A percentile compares a stretch with the other conserved stretches of the same genome.
Evolutionary conservation across 768 basidiomycete genomes (phyloP).

Genomic region (Phlebiopsis gigantea): DNA sequence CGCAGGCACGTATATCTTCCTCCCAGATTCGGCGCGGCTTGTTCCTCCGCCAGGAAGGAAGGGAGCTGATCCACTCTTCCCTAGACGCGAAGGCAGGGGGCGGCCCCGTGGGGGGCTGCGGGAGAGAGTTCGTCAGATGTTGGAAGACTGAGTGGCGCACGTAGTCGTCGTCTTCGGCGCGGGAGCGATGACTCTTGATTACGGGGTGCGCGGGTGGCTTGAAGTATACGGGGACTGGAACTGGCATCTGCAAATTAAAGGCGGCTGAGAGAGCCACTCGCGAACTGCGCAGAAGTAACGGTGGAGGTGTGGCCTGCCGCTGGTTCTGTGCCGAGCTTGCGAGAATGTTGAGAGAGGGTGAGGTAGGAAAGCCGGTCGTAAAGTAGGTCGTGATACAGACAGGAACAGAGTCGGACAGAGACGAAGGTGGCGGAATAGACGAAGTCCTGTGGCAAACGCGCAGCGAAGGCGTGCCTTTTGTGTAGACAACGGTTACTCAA

Average conservation of each 20-base stretch:
- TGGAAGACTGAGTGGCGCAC: slow-evolving; percentile 42
- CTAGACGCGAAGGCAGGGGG: slow-evolving; percentile 62
- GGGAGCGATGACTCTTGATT: slow-evolving; percentile 44
- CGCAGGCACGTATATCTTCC: slow-evolving; percentile 36
- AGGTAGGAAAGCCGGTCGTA: slow-evolving; percentile 52
- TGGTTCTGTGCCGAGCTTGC: slow-evolving; percentile 32
- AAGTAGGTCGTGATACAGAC: slow-evolving; percentile 58
- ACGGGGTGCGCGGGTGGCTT: slow-evolving; percentile 60
- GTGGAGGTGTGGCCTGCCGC: slow-evolving; percentile 15
- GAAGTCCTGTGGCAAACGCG: slow-evolving; percentile 65
- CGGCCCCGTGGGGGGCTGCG: slow-evolving; percentile 53
- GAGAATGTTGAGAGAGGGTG: slow-evolving; percentile 33
- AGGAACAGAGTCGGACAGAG: slow-evolving; percentile 22
- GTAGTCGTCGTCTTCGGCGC: slow-evolving; percentile 34
- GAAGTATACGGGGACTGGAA: slow-evolving; percentile 65
- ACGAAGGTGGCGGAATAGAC: slow-evolving; percentile 26
- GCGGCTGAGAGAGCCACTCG: slow-evolving; percentile 36
- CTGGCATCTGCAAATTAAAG: slow-evolving; percentile 69
- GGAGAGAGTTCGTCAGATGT: slow-evolving; percentile 51
- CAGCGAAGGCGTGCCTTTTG: slow-evolving; percentile 94
- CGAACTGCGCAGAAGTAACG: slow-evolving; percentile 35
- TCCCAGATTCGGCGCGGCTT: slow-evolving; percentile 67
- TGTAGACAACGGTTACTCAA: slow-evolving; percentile 18
- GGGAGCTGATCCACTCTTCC: slow-evolving; percentile 68
- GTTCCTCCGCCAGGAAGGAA: slow-evolving; percentile 67